These are phyloP conservation scores for Mucor lusitanicus DNA, from an alignment of 371 early-diverging fungal species.

Conservation along the genomic window DNA sequence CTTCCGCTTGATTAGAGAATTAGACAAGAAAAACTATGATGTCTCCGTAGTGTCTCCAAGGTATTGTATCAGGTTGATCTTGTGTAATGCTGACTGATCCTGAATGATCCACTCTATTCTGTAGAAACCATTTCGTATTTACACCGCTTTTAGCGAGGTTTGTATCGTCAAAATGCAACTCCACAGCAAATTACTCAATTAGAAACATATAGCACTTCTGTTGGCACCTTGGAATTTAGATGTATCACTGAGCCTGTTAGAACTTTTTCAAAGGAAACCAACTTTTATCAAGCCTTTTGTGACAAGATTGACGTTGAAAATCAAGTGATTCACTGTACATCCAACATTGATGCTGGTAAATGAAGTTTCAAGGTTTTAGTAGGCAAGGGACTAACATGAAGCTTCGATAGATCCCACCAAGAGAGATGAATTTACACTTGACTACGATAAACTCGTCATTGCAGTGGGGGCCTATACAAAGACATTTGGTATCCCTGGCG, in stretches of 20 bases:
- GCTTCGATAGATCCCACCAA: not conserved
- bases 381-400: not conserved
- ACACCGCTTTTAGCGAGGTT: slow-evolving; percentile 76
- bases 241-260: slow-evolving; percentile 77
- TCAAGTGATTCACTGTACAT: slow-evolving; percentile 38
- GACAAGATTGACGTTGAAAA: slow-evolving; percentile 51
- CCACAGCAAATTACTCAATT: not conserved
- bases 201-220: slow-evolving; percentile 60
- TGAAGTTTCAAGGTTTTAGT: not conserved
- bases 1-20: slow-evolving; percentile 62
- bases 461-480: slow-evolving; percentile 81
- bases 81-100: not conserved
- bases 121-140: slow-evolving; percentile 79
- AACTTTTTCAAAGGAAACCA: slow-evolving; percentile 56
- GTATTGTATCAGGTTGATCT: slow-evolving; percentile 14
- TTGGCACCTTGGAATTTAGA: slow-evolving; percentile 86
- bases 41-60: slow-evolving; percentile 73
- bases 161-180: not conserved
- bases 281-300: slow-evolving; percentile 70
- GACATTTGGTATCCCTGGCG: slow-evolving; percentile 83
- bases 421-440: slow-evolving; percentile 28
- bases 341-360: slow-evolving; percentile 38
- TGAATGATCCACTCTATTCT: not conserved
- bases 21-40: slow-evolving; percentile 64
- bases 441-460: slow-evolving; percentile 81